Evolutionary conservation across 2,329 filamentous ascomycete genomes (phyloP), one percentile per base, ranked within the genome.

Genomic region (Cladosporium phlei): DNA sequence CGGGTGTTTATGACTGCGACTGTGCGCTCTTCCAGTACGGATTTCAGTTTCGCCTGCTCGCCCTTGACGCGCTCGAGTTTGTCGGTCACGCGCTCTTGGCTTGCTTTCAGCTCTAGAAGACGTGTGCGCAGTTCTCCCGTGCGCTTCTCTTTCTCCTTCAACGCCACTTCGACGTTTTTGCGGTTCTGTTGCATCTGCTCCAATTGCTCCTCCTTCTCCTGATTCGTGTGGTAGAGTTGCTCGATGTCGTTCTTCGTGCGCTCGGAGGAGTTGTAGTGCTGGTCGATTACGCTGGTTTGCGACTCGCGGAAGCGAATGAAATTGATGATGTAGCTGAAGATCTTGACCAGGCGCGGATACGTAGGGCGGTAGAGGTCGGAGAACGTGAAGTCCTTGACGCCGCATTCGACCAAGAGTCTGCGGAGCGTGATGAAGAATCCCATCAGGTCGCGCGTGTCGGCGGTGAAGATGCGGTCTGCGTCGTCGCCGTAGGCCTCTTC

Each of bases 301-400:
- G 85, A 89, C 70, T 96, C 90, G 58, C 93, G 86, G 70, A 97
- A 98, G 44, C 93, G 83, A 56, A 97, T 90, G 68, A 98, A 98
- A 70, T 98, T 98, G 74, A 98, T 98, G 54, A 97, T 80, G 68
- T 96, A 96, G 55, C 88, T 95, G 66, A 98, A 93, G 61, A 97
- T 94, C 71, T 93, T 95, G 61, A 91, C 85, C 11, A 97, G 78
- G 34, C 93, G 86, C 48, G 88, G 85, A 63, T 94, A 87, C 1
- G 88, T 95, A 12, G 93, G 93, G 65, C 85, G 86, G 65, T 94
- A 91, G 5, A 98, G 74, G 66, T 98, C 93, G 50, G 83, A 83
- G 69, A 97, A 95, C 27, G 86, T 88, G 60, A 98, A 95, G 67
- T 98, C 93, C 52, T 83, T 84, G 57, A 98, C 87, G 37, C 89